These are phyloP conservation scores for Malus hybrid DNA, from an alignment of 331 rosid genomes.

Conservation along the genomic window DNA sequence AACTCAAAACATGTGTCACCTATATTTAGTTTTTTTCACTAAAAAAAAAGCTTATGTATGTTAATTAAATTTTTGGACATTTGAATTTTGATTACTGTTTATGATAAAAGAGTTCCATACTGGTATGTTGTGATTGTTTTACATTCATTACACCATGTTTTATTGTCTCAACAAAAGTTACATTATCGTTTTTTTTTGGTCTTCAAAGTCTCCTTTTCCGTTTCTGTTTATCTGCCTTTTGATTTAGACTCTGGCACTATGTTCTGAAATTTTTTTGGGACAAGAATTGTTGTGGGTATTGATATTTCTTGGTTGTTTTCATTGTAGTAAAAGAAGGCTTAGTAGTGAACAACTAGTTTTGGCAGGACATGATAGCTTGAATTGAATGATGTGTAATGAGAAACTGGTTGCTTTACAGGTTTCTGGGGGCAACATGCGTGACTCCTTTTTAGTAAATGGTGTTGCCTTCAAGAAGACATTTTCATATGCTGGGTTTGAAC, in stretches of 20 bases:
- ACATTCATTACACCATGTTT: not conserved
- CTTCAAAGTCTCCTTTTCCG: not conserved
- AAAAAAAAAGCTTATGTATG: not conserved
- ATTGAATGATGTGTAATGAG: not conserved
- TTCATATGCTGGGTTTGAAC: conserved; percentile 98
- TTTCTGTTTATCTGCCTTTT: not conserved
- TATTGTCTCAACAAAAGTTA: not conserved
- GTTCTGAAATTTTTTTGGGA: not conserved
- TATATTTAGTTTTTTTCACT: not conserved
- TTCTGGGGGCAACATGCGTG: conserved; percentile 96
- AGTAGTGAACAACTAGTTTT: not conserved
- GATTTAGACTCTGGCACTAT: not conserved
- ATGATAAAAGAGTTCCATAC: not conserved
- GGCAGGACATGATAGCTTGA: not conserved
- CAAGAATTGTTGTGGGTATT: not conserved
- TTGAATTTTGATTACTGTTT: not conserved
- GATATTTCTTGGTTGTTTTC: not conserved
- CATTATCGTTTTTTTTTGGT: not conserved
- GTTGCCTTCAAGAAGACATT: conserved; percentile 99
- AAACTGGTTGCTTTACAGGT: conserved; percentile 55
- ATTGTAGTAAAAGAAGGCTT: not conserved
- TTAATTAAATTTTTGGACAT: not conserved
- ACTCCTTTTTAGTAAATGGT: conserved; percentile 89
- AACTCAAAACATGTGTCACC: not conserved
- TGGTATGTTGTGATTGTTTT: not conserved